These are phyloP conservation scores for Candolleomyces efflorescens DNA, from an alignment of 768 basidiomycete genomes.

Conservation along the genomic window DNA sequence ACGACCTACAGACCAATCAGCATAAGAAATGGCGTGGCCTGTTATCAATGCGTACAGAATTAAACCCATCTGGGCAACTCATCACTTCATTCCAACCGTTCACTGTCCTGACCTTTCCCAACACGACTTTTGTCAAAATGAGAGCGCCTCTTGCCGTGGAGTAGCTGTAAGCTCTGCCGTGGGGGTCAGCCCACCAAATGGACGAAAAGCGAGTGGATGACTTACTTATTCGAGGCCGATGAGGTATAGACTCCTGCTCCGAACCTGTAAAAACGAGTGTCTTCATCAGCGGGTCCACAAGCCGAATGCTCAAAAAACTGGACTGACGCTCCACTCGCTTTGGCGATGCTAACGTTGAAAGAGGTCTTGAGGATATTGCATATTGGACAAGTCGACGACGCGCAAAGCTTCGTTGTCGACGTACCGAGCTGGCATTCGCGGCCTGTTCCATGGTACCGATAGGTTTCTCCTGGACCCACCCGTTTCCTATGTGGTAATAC, in stretches of 20 bases:
- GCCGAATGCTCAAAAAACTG: not conserved
- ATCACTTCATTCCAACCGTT: constrained; percentile 17
- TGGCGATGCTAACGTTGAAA: constrained; percentile 27
- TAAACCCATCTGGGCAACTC: constrained; percentile 21
- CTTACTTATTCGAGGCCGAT: constrained; percentile 27
- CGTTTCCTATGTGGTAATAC: constrained; percentile 11
- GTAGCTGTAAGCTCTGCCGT: constrained; percentile 21
- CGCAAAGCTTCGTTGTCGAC: constrained; percentile 20
- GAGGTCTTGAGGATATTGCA: constrained; percentile 28
- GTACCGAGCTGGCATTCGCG: constrained; percentile 22
- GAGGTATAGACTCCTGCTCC: constrained; percentile 12
- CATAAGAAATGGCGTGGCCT: too few species aligned
- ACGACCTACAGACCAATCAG: too few species aligned
- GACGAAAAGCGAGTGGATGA: not conserved
- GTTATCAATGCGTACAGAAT: constrained; percentile 25
- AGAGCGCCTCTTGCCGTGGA: constrained; percentile 16
- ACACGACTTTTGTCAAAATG: constrained; percentile 26
- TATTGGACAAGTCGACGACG: constrained; percentile 16
- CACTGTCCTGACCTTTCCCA: constrained; percentile 21
- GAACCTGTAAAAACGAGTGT: not conserved
- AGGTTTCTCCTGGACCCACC: constrained; percentile 22
- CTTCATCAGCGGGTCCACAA: too few species aligned
- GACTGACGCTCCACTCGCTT: constrained; percentile 22
- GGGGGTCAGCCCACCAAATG: not conserved
- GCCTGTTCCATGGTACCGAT: constrained; percentile 28